These are phyloP conservation scores for Pichia sp. DNA, from an alignment of 1,139 yeast genomes.

Conservation along the genomic window DNA sequence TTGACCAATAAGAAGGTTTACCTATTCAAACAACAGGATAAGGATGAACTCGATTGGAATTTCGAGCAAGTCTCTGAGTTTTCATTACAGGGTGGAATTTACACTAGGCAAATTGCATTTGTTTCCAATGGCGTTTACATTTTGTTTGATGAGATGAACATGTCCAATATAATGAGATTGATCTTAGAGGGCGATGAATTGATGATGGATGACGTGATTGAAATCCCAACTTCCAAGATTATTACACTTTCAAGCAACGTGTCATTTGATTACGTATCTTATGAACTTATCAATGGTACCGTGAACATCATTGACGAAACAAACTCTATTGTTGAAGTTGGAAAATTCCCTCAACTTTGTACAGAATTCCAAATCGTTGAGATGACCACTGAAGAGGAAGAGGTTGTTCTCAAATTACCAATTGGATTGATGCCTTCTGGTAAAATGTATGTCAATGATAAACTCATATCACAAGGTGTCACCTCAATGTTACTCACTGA, in stretches of 20 bases:
- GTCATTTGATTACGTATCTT: constrained; percentile 45
- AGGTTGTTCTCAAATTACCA: constrained; percentile 1
- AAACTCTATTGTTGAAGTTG: constrained; percentile 19
- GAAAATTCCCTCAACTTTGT: constrained; percentile 64
- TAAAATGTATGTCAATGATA: constrained; percentile 58
- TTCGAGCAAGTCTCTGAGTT: constrained; percentile 37
- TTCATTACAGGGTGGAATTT: constrained; percentile 28
- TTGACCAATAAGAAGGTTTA: constrained; percentile 39
- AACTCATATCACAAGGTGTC: constrained; percentile 64
- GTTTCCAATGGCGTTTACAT: constrained; percentile 48
- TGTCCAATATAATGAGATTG: constrained; percentile 5
- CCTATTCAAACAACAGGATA: constrained; percentile 33
- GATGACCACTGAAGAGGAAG: constrained; percentile 18
- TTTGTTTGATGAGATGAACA: constrained; percentile 37
- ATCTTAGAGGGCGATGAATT: not conserved
- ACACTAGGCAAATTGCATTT: constrained; percentile 59
- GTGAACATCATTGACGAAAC: constrained; percentile 36
- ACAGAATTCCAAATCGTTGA: constrained; percentile 49
- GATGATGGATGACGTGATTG: constrained; percentile 33
- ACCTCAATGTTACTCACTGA: constrained; percentile 77
- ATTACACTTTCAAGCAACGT: constrained; percentile 52
- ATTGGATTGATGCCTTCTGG: constrained; percentile 75
- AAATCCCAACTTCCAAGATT: constrained; percentile 39
- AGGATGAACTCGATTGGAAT: constrained; percentile 25
- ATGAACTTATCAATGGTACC: constrained; percentile 60